These are phyloP conservation scores for Zygoascus tannicola DNA, from an alignment of 805 yeast genomes.

Conservation along the genomic window DNA sequence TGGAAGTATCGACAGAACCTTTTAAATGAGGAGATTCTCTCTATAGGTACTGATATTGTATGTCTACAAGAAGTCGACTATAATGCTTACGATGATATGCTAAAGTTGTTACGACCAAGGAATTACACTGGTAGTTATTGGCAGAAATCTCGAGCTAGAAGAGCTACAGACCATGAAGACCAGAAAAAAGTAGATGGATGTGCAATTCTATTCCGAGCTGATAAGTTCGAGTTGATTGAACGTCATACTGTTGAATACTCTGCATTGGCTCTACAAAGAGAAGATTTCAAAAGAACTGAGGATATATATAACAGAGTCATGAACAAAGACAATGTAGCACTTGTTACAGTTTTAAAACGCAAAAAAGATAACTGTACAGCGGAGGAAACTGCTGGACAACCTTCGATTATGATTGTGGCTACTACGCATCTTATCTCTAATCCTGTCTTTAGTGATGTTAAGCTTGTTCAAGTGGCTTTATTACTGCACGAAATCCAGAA, in stretches of 20 bases:
- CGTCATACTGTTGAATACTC: slow-evolving; percentile 76
- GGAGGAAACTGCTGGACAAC: slow-evolving; percentile 37
- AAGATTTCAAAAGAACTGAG: slow-evolving; percentile 82
- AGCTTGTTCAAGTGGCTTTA: slow-evolving; percentile 90
- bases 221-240: slow-evolving; percentile 60
- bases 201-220: slow-evolving; percentile 76
- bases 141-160: slow-evolving; percentile 75
- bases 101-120: slow-evolving; percentile 66
- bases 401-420: slow-evolving; percentile 57
- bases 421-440: slow-evolving; percentile 99
- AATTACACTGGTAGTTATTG: slow-evolving; percentile 80
- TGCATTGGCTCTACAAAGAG: slow-evolving; percentile 34
- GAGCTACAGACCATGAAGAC: slow-evolving; percentile 71
- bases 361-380: background rate
- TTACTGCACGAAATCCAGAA: slow-evolving; percentile 77
- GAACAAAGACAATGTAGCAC: slow-evolving; percentile 90
- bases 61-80: slow-evolving; percentile 96
- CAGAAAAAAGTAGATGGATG: slow-evolving; percentile 95
- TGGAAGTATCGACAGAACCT: slow-evolving; percentile 85
- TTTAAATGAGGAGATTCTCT: slow-evolving; percentile 62
- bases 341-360: slow-evolving; percentile 62
- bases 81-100: slow-evolving; percentile 72
- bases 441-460: slow-evolving; percentile 92
- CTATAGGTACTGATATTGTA: slow-evolving; percentile 60
- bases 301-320: slow-evolving; percentile 93